Conservation (phyloP, 352 stramenopile species). For the Halophytophthora polymorphica region DNA sequence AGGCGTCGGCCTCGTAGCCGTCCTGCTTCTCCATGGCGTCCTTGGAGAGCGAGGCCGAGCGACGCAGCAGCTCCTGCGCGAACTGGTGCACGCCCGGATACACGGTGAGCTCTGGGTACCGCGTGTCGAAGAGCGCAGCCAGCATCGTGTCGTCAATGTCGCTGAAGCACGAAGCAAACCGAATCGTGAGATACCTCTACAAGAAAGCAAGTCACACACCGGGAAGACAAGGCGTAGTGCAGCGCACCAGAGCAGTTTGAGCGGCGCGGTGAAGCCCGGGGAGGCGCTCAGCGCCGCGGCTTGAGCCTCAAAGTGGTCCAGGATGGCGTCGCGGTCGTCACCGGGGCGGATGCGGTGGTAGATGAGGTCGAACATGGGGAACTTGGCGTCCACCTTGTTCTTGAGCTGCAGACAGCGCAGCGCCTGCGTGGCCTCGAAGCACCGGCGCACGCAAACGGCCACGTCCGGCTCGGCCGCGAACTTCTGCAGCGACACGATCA, state of each 20-base stretch:
- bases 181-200: neutral
- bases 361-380: slow-evolving; percentile 69
- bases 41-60: slow-evolving; percentile 21
- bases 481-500: slow-evolving; percentile 57
- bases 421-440: slow-evolving; percentile 42
- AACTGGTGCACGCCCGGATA: slow-evolving; percentile 85
- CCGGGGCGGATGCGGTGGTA: slow-evolving; percentile 55
- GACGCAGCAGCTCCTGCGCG: slow-evolving; percentile 62
- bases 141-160: slow-evolving; percentile 85
- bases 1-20: slow-evolving; percentile 19
- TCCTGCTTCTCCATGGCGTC: slow-evolving; percentile 18
- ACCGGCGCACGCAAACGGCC: slow-evolving; percentile 49
- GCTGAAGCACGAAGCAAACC: slow-evolving; percentile 20
- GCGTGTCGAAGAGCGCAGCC: slow-evolving; percentile 71
- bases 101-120: slow-evolving; percentile 78
- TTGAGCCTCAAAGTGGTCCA: slow-evolving; percentile 66
- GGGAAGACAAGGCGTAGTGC: neutral
- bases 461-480: slow-evolving; percentile 50
- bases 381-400: slow-evolving; percentile 58
- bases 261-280: slow-evolving; percentile 37
- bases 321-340: slow-evolving; percentile 43
- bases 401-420: slow-evolving; percentile 58
- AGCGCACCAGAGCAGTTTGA: slow-evolving; percentile 69
- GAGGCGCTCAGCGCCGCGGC: slow-evolving; percentile 24
- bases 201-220: neutral